Percentiles rank a stretch among this genome's conserved stretches.
These are phyloP conservation scores for Neonectria punicea DNA, from an alignment of 2,329 filamentous ascomycete genomes.

Conservation along the genomic window DNA sequence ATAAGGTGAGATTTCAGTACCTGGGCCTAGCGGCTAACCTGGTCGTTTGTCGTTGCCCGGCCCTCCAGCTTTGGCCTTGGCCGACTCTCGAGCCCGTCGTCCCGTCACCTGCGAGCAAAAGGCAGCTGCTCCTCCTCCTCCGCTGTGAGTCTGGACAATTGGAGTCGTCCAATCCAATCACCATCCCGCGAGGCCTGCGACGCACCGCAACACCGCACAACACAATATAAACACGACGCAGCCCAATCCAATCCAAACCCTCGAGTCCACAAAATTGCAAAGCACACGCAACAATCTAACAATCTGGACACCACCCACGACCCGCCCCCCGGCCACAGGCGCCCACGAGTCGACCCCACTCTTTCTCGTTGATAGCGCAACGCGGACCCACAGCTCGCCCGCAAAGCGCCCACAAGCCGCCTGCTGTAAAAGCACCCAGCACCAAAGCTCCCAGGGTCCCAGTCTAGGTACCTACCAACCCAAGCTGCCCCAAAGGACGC, in stretches of 20 bases:
- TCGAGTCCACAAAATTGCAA: slow-evolving; percentile 18
- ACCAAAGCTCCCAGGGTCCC: not conserved
- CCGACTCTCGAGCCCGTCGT: not conserved
- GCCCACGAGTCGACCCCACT: slow-evolving; percentile 35
- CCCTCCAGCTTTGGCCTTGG: slow-evolving; percentile 10
- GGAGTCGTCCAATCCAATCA: slow-evolving; percentile 19
- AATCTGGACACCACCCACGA: not conserved
- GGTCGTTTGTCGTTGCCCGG: slow-evolving; percentile 29
- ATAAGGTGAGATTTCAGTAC: slow-evolving; percentile 41
- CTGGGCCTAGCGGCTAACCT: slow-evolving; percentile 24
- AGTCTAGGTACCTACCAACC: not conserved
- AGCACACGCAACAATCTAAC: slow-evolving; percentile 24
- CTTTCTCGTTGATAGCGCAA: slow-evolving; percentile 25
- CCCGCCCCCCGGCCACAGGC: slow-evolving; percentile 24
- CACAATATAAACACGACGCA: not conserved
- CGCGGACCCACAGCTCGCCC: slow-evolving; percentile 11
- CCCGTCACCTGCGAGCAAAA: not conserved
- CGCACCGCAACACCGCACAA: slow-evolving; percentile 7
- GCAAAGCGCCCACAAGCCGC: not conserved
- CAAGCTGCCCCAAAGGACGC: not conserved
- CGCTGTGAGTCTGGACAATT: slow-evolving; percentile 8
- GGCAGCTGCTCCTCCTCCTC: not conserved
- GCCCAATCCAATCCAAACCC: slow-evolving; percentile 13
- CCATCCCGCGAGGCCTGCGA: slow-evolving; percentile 7
- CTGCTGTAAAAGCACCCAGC: slow-evolving; percentile 1